A percentile compares a stretch with the other conserved stretches of the same genome.
Conservation (phyloP, 1,284 basidiomycete species). For the Blastosporella zonata region DNA sequence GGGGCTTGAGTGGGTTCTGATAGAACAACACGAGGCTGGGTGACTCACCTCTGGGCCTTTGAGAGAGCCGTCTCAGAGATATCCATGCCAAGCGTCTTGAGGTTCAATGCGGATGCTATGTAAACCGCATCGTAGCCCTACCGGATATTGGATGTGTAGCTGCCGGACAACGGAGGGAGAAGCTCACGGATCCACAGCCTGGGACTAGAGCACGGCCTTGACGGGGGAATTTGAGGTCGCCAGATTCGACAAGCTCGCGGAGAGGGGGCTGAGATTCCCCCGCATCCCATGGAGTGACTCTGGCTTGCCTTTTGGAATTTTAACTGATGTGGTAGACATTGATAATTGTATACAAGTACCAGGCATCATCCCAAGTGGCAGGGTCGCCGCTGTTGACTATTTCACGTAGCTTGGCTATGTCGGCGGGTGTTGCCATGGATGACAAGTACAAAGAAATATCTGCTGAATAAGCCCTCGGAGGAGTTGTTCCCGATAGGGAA, state of each 20-base stretch:
- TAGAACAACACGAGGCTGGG: neutral
- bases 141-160: neutral
- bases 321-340: neutral
- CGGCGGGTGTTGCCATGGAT: neutral
- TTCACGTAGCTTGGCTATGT: neutral
- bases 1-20: neutral
- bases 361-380: slow-evolving; percentile 6
- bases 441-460: too few species aligned
- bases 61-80: slow-evolving; percentile 53
- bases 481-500: too few species aligned
- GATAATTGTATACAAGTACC: neutral
- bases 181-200: slow-evolving; percentile 65
- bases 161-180: neutral
- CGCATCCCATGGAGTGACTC: slow-evolving; percentile 65
- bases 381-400: slow-evolving; percentile 4
- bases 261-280: slow-evolving; percentile 56
- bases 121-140: slow-evolving; percentile 69
- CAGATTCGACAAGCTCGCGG: slow-evolving; percentile 47
- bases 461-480: too few species aligned
- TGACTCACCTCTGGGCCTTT: slow-evolving; percentile 44
- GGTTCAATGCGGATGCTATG: slow-evolving; percentile 47
- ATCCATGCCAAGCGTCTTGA: slow-evolving; percentile 53
- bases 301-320: slow-evolving; percentile 38
- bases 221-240: slow-evolving; percentile 46
- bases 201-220: slow-evolving; percentile 63